A percentile compares a stretch with the other conserved stretches of the same genome.
Conservation (phyloP, 768 basidiomycete species). For the Sarcodon aspratus region DNA sequence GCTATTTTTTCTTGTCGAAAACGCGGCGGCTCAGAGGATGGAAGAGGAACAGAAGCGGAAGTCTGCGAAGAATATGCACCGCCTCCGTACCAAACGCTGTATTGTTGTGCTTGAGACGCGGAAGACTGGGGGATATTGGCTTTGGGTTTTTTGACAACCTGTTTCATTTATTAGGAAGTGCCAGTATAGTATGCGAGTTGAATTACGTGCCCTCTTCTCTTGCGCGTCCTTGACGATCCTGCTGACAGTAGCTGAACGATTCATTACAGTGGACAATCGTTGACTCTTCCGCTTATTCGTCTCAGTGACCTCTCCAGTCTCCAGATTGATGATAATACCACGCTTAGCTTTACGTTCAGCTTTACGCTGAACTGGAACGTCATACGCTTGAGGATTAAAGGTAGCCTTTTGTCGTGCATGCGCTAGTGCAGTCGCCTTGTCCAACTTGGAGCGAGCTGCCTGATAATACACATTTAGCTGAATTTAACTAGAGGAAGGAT, state of each 20-base stretch:
- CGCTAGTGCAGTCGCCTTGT: constrained; percentile 54
- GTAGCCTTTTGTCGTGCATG: constrained; percentile 57
- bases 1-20: constrained; percentile 37
- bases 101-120: constrained; percentile 1
- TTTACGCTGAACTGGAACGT: constrained; percentile 15
- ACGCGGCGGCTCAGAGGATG: constrained; percentile 9
- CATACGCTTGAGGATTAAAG: constrained; percentile 44
- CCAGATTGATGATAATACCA: constrained; percentile 42
- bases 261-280: constrained; percentile 59
- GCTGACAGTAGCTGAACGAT: constrained; percentile 53
- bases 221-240: constrained; percentile 54
- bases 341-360: constrained; percentile 41
- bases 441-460: constrained; percentile 44
- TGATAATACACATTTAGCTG: constrained; percentile 13
- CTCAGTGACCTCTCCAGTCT: constrained; percentile 47
- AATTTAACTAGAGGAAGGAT: neutral
- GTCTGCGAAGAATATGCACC: constrained; percentile 2
- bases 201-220: constrained; percentile 40
- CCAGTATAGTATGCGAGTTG: neutral
- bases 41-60: constrained; percentile 16
- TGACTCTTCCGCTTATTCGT: constrained; percentile 31
- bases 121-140: constrained; percentile 17
- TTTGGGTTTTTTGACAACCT: constrained; percentile 50
- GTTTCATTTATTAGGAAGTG: constrained; percentile 2
- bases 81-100: neutral